Conservation (phyloP, 306 rosid species). For the Lathyrus oleraceus region DNA sequence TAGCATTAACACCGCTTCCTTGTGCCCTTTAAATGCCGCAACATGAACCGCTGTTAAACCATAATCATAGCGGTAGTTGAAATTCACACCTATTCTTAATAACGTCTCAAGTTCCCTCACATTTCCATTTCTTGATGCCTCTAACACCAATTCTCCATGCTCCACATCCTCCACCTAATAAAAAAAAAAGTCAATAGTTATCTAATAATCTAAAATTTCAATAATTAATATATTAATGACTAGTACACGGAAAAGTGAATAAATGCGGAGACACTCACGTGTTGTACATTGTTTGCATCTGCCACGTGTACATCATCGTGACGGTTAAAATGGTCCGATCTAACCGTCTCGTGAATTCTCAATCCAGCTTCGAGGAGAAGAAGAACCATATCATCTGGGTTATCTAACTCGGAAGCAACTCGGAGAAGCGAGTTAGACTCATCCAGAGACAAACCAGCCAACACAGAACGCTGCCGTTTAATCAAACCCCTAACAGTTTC, state of each 20-base stretch:
- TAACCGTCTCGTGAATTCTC: slow-evolving; percentile 43
- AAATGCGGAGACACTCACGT: slow-evolving; percentile 20
- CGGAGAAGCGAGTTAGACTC: slow-evolving; percentile 57
- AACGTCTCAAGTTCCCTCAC: slow-evolving; percentile 41
- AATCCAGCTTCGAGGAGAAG: slow-evolving; percentile 68
- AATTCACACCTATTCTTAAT: slow-evolving; percentile 44
- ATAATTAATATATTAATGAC: no score
- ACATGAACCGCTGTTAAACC: slow-evolving; percentile 79
- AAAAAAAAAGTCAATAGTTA: background rate
- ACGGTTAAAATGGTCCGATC: slow-evolving; percentile 21
- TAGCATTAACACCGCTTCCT: slow-evolving; percentile 51
- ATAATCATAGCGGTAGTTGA: slow-evolving; percentile 49
- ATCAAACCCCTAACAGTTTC: slow-evolving; percentile 59
- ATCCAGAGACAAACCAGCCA: slow-evolving; percentile 39
- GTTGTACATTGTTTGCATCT: slow-evolving; percentile 17
- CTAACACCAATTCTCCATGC: slow-evolving; percentile 54
- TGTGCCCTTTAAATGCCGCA: slow-evolving; percentile 77
- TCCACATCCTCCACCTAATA: slow-evolving; percentile 3
- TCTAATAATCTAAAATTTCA: no score
- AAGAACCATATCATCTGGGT: slow-evolving; percentile 64
- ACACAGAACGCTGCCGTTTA: slow-evolving; percentile 55
- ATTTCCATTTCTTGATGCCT: slow-evolving; percentile 61
- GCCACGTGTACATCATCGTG: slow-evolving; percentile 55
- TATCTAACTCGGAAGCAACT: slow-evolving; percentile 56
- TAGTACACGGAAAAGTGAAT: no score